These are phyloP conservation scores for Exophiala phaeomuriformis DNA, from an alignment of 2,329 filamentous ascomycete species.

Conservation along the genomic window DNA sequence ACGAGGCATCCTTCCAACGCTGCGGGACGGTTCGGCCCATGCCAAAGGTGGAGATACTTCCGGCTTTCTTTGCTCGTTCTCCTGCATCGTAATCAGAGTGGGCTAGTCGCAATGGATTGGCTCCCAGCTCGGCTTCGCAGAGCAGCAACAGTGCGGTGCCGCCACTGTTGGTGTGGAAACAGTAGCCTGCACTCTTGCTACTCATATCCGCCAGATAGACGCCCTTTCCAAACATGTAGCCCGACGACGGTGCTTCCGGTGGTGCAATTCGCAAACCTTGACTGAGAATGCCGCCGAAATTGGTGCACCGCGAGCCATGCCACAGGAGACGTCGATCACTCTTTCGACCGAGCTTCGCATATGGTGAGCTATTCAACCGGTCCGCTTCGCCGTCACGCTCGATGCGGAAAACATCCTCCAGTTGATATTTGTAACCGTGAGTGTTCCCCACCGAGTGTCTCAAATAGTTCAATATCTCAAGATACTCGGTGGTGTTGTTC, in stretches of 20 bases:
- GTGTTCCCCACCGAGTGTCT: slow-evolving; percentile 58
- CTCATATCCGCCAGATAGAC: slow-evolving; percentile 83
- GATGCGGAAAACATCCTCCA: slow-evolving; percentile 76
- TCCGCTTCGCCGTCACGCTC: slow-evolving; percentile 64
- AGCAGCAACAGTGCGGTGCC: slow-evolving; percentile 68
- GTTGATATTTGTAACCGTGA: slow-evolving; percentile 47
- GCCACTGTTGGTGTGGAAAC: slow-evolving; percentile 54
- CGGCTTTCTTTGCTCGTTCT: slow-evolving; percentile 52
- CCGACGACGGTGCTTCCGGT: slow-evolving; percentile 62
- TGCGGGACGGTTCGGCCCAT: slow-evolving; percentile 57
- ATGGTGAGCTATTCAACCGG: slow-evolving; percentile 56
- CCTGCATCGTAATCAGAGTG: slow-evolving; percentile 56
- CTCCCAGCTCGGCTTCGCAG: slow-evolving; percentile 76
- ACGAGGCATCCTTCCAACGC: slow-evolving; percentile 67
- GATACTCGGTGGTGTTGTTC: slow-evolving; percentile 54
- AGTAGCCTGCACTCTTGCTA: slow-evolving; percentile 76
- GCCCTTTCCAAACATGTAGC: slow-evolving; percentile 87
- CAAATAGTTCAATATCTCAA: slow-evolving; percentile 60
- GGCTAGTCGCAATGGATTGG: slow-evolving; percentile 59
- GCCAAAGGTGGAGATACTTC: slow-evolving; percentile 63
- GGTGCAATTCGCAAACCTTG: slow-evolving; percentile 88
- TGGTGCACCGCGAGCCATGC: slow-evolving; percentile 78
- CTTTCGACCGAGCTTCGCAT: slow-evolving; percentile 46
- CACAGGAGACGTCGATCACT: slow-evolving; percentile 67
- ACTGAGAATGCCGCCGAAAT: slow-evolving; percentile 78